Base-by-base conservation (phyloP, 73 alveolate species). In the Tetrahymena malaccensis region DNA sequence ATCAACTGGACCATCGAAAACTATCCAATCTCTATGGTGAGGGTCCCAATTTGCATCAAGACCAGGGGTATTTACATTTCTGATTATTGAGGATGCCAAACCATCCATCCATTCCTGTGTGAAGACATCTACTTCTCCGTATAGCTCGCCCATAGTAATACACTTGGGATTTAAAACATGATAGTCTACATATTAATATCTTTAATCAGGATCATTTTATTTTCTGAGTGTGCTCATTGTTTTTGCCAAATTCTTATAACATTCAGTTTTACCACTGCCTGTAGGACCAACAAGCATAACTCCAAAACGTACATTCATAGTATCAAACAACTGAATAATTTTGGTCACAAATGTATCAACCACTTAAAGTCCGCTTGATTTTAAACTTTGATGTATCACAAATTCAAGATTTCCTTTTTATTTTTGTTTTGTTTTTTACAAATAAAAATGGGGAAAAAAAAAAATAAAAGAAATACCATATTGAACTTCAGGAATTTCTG, bases 81-180 rank as follows among this genome's bases (percentile, higher is more conserved):
- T 98, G 98, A 98, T 98, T 40, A 98, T 98, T 50, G 99, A 97
- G 34, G 99, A 97, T 10, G 98, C 99, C 35, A 98, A 97, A 25
- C 99, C 99, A 98, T 98, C 99, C 94, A 96, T 96, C 99, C 99
- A 98, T 95, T 98, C 99, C 95, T 98, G 96, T 43, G 99, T 97
- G 83, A 98, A 98, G 35, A 98, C 98, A 95, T 97, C 99, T 37
- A 98, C 99, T 55, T 98, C 99, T 94, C 99, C 99, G 97, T 98
- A 98, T 94, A 98, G 96, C 96, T 98, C 99, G 94, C 99, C 99
- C 98, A 98, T 98, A 11, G 99, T 96, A 35, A 98, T 99, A 22
- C 99, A 98, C 95, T 98, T 98, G 9, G 99, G 99, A 95, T 98
- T 98, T 55, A 98, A 95, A 34, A 98, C 97, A 93, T 97, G 97